Base-by-base conservation (phyloP, 2,329 filamentous ascomycete species). In the Penicillium nordicum region DNA sequence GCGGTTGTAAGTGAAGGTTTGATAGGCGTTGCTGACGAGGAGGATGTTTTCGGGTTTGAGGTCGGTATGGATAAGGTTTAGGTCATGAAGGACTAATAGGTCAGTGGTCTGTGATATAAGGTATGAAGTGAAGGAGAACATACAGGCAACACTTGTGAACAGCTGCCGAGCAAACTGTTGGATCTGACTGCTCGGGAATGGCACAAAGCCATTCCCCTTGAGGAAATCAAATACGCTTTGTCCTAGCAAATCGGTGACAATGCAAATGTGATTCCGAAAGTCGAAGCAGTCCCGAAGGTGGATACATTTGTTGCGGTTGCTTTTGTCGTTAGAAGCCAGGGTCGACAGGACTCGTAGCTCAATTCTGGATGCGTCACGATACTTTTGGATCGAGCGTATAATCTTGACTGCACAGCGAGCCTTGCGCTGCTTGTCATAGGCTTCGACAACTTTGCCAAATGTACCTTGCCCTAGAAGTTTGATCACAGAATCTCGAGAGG, bases 171-270 rank as follows among this genome's bases (percentile, higher is more conserved):
- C 94, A 80, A 99, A 97, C 72, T 85, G 93, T 74, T 97, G 94
- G 57, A 99, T 99, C 75, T 99, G 94, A 63, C 92, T 97, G 80
- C 95, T 97, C 12, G 94, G 94, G 69, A 99, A 99, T 0, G 94
- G 94, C 18, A 96, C 92, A 70, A 99, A 99, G 62, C 85, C 84
- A 70, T 97, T 97, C 69, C 88, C 87, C 78, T 99, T 99, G 46
- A 99, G 82, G 67, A 99, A 99, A 76, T 99, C 94, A 72, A 99
- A 99, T 50, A 99, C 93, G 67, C 93, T 97, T 70, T 97, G 93
- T 46, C 93, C 93, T 32, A 97, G 84, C 16, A 88, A 76, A 70
- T 88, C 86, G 14, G 86, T 88, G 66, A 88, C 86, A 58, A 88
- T 88, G 80, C 94, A 99, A 65, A 99, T 97, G 71, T 99, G 94